phyloP scores from a whole-genome alignment of 2,329 filamentous ascomycete species.

The Cephalotrichum gorgonifer region DNA sequence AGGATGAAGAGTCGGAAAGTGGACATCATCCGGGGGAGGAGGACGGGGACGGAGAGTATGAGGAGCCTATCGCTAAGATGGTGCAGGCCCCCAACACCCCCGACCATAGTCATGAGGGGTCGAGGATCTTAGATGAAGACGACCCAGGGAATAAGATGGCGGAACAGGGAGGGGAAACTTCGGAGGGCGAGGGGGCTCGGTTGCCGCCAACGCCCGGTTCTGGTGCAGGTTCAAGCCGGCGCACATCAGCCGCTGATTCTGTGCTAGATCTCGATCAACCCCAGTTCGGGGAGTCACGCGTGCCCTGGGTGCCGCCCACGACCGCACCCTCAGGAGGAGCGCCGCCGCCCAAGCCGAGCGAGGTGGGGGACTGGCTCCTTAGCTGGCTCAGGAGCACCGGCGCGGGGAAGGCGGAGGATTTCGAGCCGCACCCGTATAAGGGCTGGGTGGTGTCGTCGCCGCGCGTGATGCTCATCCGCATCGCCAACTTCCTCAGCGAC shows the following conservation, averaged over 20 bases:
- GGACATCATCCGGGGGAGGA: too few species aligned
- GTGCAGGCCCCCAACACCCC: background rate
- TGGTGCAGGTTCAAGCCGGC: too few species aligned
- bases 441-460: slow-evolving; percentile 24
- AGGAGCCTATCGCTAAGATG: background rate
- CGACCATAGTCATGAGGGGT: background rate
- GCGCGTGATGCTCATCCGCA: slow-evolving; percentile 18
- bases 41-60: background rate
- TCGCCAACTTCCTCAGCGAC: slow-evolving; percentile 35
- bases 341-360: background rate
- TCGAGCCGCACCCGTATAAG: slow-evolving; percentile 13
- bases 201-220: too few species aligned
- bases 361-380: background rate
- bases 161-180: too few species aligned
- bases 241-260: too few species aligned
- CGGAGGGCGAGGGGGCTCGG: too few species aligned
- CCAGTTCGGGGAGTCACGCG: too few species aligned
- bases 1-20: too few species aligned
- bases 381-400: background rate
- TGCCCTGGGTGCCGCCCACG: too few species aligned
- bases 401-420: background rate
- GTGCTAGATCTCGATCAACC: too few species aligned
- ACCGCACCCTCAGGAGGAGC: too few species aligned
- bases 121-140: background rate
- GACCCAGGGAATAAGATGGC: too few species aligned